A percentile compares a stretch with the other conserved stretches of the same genome.
These are phyloP conservation scores for Phytophthora ohioensis DNA, from an alignment of 352 stramenopile genomes.

Conservation along the genomic window DNA sequence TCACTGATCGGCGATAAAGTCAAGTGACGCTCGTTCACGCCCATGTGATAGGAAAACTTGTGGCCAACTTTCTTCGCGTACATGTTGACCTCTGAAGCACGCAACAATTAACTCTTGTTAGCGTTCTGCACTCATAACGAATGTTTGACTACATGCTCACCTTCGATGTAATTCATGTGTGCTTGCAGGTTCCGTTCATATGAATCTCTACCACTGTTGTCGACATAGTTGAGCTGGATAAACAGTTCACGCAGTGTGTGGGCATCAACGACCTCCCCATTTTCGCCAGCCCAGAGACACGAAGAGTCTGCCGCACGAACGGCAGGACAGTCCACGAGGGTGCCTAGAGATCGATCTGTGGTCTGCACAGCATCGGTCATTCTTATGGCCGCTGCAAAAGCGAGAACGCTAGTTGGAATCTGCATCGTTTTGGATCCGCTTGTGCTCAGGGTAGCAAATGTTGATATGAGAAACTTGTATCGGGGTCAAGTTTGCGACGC, in stretches of 20 bases:
- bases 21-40: constrained; percentile 75
- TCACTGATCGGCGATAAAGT: constrained; percentile 37
- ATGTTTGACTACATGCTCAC: constrained; percentile 25
- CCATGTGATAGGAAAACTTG: constrained; percentile 75
- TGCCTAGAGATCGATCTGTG: constrained; percentile 51
- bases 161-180: constrained; percentile 86
- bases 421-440: constrained; percentile 13
- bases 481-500: background rate
- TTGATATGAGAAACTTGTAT: background rate
- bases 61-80: constrained; percentile 68
- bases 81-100: constrained; percentile 59
- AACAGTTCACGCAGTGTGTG: constrained; percentile 58
- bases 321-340: constrained; percentile 57
- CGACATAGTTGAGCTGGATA: constrained; percentile 42
- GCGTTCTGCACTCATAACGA: too few species aligned
- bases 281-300: constrained; percentile 69
- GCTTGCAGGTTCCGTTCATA: constrained; percentile 57
- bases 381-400: constrained; percentile 7
- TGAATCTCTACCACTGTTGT: constrained; percentile 29
- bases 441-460: constrained; percentile 7
- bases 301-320: constrained; percentile 30
- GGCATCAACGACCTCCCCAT: constrained; percentile 49
- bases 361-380: constrained; percentile 8
- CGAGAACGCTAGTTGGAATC: constrained; percentile 16
- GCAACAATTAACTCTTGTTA: background rate